Base-by-base conservation (phyloP, 441 rosid genomes). In the Capsella rubella region DNA sequence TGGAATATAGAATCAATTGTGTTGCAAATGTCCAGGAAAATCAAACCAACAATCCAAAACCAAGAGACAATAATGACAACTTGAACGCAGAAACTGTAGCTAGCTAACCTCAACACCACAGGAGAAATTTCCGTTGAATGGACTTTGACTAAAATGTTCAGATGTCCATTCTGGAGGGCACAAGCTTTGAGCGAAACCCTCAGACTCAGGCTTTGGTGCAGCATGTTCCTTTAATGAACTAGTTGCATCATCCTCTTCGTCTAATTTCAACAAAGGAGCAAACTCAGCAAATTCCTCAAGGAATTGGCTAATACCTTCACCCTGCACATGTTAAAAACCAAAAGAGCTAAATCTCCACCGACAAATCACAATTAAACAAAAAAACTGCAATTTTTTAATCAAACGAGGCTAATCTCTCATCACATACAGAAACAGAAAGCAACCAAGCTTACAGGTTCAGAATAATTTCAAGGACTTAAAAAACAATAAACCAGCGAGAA, bases 231-330 rank as follows among this genome's bases (percentile, higher is more conserved):
- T 78, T 16, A 89, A 77, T 34, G 81, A 31, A 75, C 93, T 89
- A 58, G 82, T 83, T 8, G 89, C 93, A 82, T 89, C 93, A 68
- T 87, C 93, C 74, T 86, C 82, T 74, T 84, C 89, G 3, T 85
- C 85, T 18, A 84, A 62, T 69, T 83, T 88, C 78, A 85, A 46
- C 54, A 83, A 49, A 55, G 84, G 85, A 46, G 75, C 79, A 46
- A 88, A 80, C 61, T 84, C 89, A 46, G 75, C 79, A 46, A 88
- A 80, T 58, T 84, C 89, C 64, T 82, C 84, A 4, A 86, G 79
- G 78, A 80, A 83, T 1, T 81, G 82, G 72, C 82, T 83, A 65
- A 84, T 69, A 80, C 86, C 84, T 75, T 78, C 82, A 79, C 75
- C 87, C 93, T 89, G 69, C 54, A 54, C 37, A 68, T 46, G 6